These are phyloP conservation scores for Arthrobotrys iridis DNA, from an alignment of 2,329 filamentous ascomycete genomes.

Conservation along the genomic window DNA sequence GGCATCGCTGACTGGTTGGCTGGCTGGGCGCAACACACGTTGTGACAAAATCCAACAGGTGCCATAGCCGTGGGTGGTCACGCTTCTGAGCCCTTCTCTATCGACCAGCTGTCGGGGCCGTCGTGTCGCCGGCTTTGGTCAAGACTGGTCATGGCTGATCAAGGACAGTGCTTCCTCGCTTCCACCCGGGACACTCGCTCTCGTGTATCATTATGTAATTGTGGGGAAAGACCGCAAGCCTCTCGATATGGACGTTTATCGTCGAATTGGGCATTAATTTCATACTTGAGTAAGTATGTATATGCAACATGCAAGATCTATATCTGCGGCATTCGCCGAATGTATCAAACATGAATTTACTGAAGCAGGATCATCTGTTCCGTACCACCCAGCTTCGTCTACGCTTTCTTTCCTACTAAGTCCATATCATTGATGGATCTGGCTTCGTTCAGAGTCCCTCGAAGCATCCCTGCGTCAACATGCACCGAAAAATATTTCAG, in stretches of 20 bases:
- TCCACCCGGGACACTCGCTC: constrained; percentile 10
- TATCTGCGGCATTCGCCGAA: not conserved
- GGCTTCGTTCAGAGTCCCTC: not conserved
- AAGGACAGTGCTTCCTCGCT: constrained; percentile 4
- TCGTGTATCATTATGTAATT: not conserved
- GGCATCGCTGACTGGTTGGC: too few species aligned
- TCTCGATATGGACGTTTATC: not conserved
- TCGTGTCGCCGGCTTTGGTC: not conserved
- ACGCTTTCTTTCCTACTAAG: not conserved
- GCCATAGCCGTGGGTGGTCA: too few species aligned
- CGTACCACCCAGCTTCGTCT: not conserved
- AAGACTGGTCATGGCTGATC: too few species aligned
- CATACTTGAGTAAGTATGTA: not conserved
- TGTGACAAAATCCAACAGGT: constrained; percentile 6
- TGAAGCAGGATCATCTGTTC: constrained; percentile 1
- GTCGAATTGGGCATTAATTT: not conserved
- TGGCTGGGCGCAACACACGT: not conserved
- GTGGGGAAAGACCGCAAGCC: not conserved
- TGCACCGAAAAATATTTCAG: not conserved
- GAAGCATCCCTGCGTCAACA: not conserved
- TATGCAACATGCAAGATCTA: not conserved
- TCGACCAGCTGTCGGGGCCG: too few species aligned
- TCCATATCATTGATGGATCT: not conserved
- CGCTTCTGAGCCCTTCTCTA: too few species aligned
- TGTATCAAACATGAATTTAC: too few species aligned